phyloP scores from a whole-genome alignment of 2,329 filamentous ascomycete genomes.

The Phyllosticta capitalensis region DNA sequence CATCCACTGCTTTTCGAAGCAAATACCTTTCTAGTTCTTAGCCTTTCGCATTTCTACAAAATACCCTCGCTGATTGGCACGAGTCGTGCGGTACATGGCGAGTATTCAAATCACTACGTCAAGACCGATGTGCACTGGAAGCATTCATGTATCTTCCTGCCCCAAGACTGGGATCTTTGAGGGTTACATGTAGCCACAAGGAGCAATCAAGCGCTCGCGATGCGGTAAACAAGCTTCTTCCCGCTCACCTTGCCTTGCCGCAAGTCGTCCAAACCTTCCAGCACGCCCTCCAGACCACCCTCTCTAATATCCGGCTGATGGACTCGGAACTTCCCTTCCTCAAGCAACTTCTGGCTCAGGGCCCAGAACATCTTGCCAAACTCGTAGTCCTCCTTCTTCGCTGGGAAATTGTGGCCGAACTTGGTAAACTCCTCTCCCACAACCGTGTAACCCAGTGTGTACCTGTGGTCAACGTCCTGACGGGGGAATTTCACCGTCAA shows the following conservation, averaged over 20 bases:
- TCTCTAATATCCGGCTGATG: constrained; percentile 21
- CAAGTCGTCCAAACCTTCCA: constrained; percentile 24
- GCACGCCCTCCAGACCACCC: constrained; percentile 22
- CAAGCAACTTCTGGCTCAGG: constrained; percentile 18
- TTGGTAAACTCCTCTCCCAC: constrained; percentile 30
- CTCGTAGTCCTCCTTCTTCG: constrained; percentile 20
- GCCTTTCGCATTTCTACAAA: too few relatives aligned
- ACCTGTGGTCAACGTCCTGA: constrained; percentile 34
- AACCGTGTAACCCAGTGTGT: constrained; percentile 35
- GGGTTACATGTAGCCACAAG: too few relatives aligned
- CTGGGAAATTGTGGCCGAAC: constrained; percentile 7
- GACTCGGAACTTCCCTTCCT: constrained; percentile 23
- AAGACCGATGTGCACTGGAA: too few relatives aligned
- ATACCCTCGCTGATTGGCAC: too few relatives aligned
- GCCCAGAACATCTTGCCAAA: constrained; percentile 22
- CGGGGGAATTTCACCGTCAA: constrained; percentile 33
- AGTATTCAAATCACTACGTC: too few relatives aligned
- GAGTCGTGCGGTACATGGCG: too few relatives aligned
- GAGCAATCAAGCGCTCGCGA: too few relatives aligned
- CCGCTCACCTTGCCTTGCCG: constrained; percentile 25
- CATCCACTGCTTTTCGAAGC: too few relatives aligned
- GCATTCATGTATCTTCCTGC: too few relatives aligned
- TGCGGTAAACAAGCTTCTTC: constrained; percentile 25
- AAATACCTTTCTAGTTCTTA: too few relatives aligned
- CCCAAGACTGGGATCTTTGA: too few relatives aligned